Evolutionary conservation across 768 basidiomycete species (phyloP).

Genomic region (Lentinus tigrinus): DNA sequence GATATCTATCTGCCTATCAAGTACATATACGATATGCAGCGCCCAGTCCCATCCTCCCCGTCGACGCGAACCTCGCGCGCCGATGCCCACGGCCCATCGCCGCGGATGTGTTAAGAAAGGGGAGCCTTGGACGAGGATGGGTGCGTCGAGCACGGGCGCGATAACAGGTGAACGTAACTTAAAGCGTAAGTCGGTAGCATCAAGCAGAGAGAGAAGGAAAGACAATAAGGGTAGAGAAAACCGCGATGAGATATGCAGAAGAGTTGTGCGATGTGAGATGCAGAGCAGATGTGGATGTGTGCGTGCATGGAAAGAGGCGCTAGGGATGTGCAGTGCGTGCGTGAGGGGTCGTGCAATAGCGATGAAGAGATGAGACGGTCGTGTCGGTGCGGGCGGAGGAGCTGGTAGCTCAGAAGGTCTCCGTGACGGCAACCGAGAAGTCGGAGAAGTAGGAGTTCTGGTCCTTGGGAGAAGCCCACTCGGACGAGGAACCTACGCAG

Average conservation of each 20-base stretch:
- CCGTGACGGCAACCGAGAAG: conserved; percentile 62
- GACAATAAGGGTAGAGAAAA: neutral
- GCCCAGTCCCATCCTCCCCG: conserved; percentile 2
- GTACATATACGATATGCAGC: neutral
- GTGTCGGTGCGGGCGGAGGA: conserved; percentile 4
- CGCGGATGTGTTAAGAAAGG: neutral
- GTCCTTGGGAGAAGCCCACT: conserved; percentile 59
- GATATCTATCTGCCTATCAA: conserved; percentile 11
- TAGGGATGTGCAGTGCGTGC: neutral
- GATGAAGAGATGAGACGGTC: neutral
- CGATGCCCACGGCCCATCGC: conserved; percentile 7
- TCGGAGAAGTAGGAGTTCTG: conserved; percentile 69
- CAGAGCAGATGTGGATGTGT: neutral
- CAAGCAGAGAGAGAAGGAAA: neutral
- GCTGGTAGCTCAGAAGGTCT: conserved; percentile 35
- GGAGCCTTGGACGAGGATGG: conserved; percentile 2
- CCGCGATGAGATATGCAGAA: neutral
- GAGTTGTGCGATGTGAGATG: neutral
- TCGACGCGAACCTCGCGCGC: conserved; percentile 9
- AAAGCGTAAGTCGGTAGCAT: neutral
- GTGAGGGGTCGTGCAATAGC: neutral
- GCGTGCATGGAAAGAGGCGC: conserved; percentile 1
- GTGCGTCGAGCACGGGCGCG: conserved; percentile 17
- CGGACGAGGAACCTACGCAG: conserved; percentile 40
- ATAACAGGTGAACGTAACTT: neutral